A percentile compares a stretch with the other conserved stretches of the same genome.
Evolutionary conservation across 768 basidiomycete genomes (phyloP).

Genomic region (Boletus rubroflammeus): DNA sequence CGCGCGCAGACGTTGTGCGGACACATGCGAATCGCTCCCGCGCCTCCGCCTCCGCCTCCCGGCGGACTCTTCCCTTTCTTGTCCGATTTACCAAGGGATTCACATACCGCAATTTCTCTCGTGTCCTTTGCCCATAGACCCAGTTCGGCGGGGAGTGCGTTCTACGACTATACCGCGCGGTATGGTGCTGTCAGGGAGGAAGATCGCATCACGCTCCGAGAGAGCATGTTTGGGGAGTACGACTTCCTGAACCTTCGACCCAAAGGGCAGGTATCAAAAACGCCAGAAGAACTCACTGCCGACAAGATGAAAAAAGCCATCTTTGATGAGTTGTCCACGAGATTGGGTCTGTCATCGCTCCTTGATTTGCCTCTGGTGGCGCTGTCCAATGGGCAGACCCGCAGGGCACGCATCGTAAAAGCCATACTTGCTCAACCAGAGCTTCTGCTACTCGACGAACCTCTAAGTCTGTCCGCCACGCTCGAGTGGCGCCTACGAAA

Average conservation of each 20-base stretch:
- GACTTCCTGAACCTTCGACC: conserved; percentile 33
- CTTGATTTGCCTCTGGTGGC: conserved; percentile 85
- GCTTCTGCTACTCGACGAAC: conserved; percentile 87
- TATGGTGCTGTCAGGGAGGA: conserved; percentile 88
- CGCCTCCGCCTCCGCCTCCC: conserved; percentile 45
- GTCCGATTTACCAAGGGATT: conserved; percentile 39
- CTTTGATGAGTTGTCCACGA: conserved; percentile 52
- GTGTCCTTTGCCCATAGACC: conserved; percentile 69
- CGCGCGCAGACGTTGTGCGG: conserved; percentile 61
- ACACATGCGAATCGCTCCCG: conserved; percentile 66
- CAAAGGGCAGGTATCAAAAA: conserved; percentile 18
- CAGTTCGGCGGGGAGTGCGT: conserved; percentile 58
- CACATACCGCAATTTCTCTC: conserved; percentile 47
- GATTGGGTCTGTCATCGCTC: conserved; percentile 55
- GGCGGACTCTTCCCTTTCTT: conserved; percentile 80
- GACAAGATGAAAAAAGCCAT: conserved; percentile 30
- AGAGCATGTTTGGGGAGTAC: conserved; percentile 62
- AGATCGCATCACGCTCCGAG: conserved; percentile 70
- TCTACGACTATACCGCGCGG: conserved; percentile 90
- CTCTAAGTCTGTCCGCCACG: conserved; percentile 56
- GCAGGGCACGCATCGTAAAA: conserved; percentile 78
- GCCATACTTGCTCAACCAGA: conserved; percentile 69
- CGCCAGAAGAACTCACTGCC: conserved; percentile 21
- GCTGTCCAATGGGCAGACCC: conserved; percentile 88
- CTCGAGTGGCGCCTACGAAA: not conserved